These are phyloP conservation scores for Leccinum boreale DNA, from an alignment of 768 basidiomycete genomes.

Conservation along the genomic window DNA sequence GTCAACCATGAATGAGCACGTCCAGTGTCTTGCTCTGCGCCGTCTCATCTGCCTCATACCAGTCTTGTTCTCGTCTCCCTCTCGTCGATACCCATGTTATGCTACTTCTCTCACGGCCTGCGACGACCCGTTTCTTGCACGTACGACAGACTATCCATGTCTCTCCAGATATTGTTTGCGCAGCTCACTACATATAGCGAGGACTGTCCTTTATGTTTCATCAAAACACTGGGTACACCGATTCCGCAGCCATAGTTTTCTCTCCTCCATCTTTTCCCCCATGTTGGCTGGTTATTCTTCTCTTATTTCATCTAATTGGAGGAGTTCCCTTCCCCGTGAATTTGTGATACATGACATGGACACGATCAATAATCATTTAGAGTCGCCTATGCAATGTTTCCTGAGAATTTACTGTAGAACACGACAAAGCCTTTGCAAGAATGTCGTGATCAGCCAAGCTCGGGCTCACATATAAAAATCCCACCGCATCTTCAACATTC, in stretches of 20 bases:
- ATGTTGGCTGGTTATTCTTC: conserved; percentile 18
- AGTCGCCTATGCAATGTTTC: neutral
- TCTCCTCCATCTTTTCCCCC: conserved; percentile 5
- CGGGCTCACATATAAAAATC: neutral
- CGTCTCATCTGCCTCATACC: conserved; percentile 24
- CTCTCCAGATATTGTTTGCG: conserved; percentile 26
- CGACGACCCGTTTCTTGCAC: conserved; percentile 31
- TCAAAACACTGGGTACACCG: conserved; percentile 12
- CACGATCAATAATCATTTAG: conserved; percentile 15
- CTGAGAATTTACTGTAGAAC: neutral
- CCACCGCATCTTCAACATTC: neutral
- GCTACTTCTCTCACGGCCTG: conserved; percentile 35
- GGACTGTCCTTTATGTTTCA: conserved; percentile 13
- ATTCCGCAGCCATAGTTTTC: conserved; percentile 15
- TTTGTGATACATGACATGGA: conserved; percentile 14
- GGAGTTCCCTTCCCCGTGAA: conserved; percentile 21
- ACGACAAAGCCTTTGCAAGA: neutral
- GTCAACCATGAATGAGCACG: conserved; percentile 55
- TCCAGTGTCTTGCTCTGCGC: conserved; percentile 9
- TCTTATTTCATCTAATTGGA: conserved; percentile 23
- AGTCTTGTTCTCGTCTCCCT: conserved; percentile 11
- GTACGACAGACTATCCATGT: conserved; percentile 36
- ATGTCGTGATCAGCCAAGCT: conserved; percentile 18
- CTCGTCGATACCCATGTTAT: conserved; percentile 33
- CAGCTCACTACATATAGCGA: conserved; percentile 16